Conservation (phyloP, 1,284 basidiomycete genomes). For the Inonotus obliquus region DNA sequence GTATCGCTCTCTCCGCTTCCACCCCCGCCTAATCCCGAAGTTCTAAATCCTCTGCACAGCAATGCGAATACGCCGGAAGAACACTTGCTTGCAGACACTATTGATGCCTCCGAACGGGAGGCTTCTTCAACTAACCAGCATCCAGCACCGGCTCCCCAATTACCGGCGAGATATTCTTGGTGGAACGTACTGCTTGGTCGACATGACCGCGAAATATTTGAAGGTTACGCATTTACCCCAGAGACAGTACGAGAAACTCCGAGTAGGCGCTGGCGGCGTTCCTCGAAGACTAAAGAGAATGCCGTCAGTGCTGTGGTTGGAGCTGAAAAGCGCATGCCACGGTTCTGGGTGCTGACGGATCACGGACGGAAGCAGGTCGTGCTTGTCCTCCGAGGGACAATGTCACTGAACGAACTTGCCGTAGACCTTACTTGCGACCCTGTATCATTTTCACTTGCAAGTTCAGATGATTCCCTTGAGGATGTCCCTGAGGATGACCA, state of each 20-base stretch:
- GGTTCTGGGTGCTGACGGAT: conserved; percentile 79
- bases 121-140: conserved; percentile 26
- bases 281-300: conserved; percentile 31
- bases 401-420: conserved; percentile 80
- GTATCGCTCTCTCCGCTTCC: conserved; percentile 40
- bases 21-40: conserved; percentile 25
- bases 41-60: conserved; percentile 25
- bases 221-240: conserved; percentile 41
- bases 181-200: conserved; percentile 73
- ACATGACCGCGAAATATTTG: conserved; percentile 76
- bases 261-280: conserved; percentile 26
- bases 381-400: conserved; percentile 57
- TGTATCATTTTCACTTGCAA: conserved; percentile 56
- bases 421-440: conserved; percentile 77
- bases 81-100: conserved; percentile 55
- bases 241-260: conserved; percentile 15
- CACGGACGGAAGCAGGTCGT: conserved; percentile 68
- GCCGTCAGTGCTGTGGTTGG: conserved; percentile 50
- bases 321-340: conserved; percentile 66
- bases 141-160: conserved; percentile 7
- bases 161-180: conserved; percentile 54
- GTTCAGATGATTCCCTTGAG: conserved; percentile 24
- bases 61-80: conserved; percentile 41
- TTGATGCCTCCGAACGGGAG: conserved; percentile 66
- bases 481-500: conserved; percentile 25